Conservation (phyloP, 257 asterid species). For the Solanum corneliomulleri region DNA sequence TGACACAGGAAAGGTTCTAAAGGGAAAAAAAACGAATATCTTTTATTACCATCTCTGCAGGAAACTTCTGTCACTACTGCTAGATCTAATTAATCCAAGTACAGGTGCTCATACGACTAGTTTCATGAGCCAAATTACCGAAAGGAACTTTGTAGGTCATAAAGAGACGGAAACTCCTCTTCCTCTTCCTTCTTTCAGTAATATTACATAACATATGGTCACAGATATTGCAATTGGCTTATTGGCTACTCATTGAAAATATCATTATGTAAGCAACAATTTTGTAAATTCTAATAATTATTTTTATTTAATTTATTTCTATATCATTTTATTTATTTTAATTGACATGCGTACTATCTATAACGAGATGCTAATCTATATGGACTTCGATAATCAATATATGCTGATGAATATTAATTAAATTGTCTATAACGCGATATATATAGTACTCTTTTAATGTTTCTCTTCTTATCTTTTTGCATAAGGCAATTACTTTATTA, state of each 20-base stretch:
- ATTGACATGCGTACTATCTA: neutral
- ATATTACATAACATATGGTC: neutral
- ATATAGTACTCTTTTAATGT: neutral
- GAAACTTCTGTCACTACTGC: neutral
- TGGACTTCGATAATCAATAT: neutral
- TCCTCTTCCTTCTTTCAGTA: neutral
- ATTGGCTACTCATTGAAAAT: neutral
- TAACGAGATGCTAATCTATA: neutral
- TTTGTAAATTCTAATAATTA: neutral
- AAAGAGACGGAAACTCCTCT: neutral
- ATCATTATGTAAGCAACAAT: neutral
- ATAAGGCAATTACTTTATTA: neutral
- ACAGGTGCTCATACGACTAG: neutral
- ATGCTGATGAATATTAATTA: neutral
- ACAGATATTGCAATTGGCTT: too few species aligned
- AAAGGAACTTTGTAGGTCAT: neutral
- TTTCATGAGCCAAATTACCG: neutral
- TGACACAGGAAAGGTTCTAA: neutral
- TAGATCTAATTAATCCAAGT: too few species aligned
- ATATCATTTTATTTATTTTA: neutral
- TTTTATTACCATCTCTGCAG: neutral
- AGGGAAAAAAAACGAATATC: neutral
- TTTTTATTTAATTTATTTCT: neutral
- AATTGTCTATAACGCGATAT: neutral
- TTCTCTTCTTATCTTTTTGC: neutral